A percentile compares a stretch with the other conserved stretches of the same genome.
phyloP scores from a whole-genome alignment of 1,284 basidiomycete species.

The Puccinia sorghi region DNA sequence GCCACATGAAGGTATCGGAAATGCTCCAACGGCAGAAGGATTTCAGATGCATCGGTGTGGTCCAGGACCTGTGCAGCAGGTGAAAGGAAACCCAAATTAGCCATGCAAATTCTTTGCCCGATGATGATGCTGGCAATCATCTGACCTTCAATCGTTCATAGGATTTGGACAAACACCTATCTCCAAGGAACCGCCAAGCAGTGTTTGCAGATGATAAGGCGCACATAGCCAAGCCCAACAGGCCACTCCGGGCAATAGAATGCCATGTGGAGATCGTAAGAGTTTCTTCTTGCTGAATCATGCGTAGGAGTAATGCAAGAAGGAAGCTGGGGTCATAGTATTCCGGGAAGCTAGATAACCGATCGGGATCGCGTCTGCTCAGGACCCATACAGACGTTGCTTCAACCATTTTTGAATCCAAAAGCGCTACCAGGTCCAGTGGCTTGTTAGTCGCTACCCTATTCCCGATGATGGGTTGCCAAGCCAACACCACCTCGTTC shows the following conservation, averaged over 20 bases:
- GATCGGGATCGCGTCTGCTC: neutral
- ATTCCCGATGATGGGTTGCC: slow-evolving; percentile 33
- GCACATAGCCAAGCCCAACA: slow-evolving; percentile 72
- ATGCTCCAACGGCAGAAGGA: slow-evolving; percentile 48
- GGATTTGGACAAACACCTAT: slow-evolving; percentile 56
- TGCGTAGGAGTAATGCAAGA: slow-evolving; percentile 67
- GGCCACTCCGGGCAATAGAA: slow-evolving; percentile 77
- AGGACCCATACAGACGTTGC: slow-evolving; percentile 26
- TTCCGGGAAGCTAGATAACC: slow-evolving; percentile 8
- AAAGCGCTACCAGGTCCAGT: slow-evolving; percentile 50
- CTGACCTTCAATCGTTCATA: slow-evolving; percentile 57
- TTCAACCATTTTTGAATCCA: slow-evolving; percentile 50
- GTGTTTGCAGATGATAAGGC: slow-evolving; percentile 73
- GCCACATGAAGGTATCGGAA: slow-evolving; percentile 47
- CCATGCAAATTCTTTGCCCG: neutral
- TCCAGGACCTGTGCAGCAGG: slow-evolving; percentile 2
- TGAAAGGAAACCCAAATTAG: neutral
- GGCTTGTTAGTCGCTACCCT: neutral
- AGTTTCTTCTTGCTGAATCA: slow-evolving; percentile 64
- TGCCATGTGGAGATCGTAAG: slow-evolving; percentile 75
- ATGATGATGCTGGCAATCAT: slow-evolving; percentile 51
- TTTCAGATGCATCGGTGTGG: slow-evolving; percentile 48
- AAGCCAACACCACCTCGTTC: slow-evolving; percentile 20
- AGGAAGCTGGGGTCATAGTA: slow-evolving; percentile 80
- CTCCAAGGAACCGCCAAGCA: slow-evolving; percentile 59